A percentile compares a stretch with the other conserved stretches of the same genome.
Conservation (phyloP, 139 green algal species). For the Ostreobium quekettii region DNA sequence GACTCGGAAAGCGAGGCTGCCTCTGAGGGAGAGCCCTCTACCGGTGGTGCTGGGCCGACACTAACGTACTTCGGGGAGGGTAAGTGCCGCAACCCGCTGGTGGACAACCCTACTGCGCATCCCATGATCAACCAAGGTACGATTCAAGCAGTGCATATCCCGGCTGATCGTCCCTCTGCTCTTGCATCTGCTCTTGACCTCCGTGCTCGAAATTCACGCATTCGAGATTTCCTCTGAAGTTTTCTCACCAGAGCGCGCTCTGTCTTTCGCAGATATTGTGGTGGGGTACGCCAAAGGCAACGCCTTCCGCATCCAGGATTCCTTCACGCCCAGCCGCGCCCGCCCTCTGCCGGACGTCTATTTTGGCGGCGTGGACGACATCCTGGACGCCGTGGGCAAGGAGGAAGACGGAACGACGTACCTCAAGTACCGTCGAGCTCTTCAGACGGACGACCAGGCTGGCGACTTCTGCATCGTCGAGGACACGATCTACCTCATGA, state of each 20-base stretch:
- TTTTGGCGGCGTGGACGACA: conserved; percentile 20
- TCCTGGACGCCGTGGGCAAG: conserved; percentile 11
- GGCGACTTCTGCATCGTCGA: conserved; percentile 11
- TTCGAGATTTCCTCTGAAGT: no score
- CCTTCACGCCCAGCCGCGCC: conserved; percentile 18
- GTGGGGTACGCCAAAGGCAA: background rate
- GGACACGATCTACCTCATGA: conserved; percentile 20
- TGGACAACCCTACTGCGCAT: background rate
- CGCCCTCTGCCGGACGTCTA: conserved; percentile 12
- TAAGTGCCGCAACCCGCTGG: background rate
- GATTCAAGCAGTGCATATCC: no score
- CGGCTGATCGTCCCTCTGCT: no score
- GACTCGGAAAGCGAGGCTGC: background rate
- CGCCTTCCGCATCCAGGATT: conserved; percentile 20
- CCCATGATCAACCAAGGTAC: conserved; percentile 24
- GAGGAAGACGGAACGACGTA: conserved; percentile 9
- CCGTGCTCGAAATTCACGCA: no score
- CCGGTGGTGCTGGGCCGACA: background rate
- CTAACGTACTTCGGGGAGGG: background rate
- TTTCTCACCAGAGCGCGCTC: no score
- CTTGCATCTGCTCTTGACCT: no score
- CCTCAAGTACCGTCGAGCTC: conserved; percentile 6
- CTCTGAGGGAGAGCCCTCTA: background rate
- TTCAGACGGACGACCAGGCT: background rate
- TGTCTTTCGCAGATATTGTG: no score